Conservation (phyloP, 257 asterid genomes). For the Solanum peruvianum region DNA sequence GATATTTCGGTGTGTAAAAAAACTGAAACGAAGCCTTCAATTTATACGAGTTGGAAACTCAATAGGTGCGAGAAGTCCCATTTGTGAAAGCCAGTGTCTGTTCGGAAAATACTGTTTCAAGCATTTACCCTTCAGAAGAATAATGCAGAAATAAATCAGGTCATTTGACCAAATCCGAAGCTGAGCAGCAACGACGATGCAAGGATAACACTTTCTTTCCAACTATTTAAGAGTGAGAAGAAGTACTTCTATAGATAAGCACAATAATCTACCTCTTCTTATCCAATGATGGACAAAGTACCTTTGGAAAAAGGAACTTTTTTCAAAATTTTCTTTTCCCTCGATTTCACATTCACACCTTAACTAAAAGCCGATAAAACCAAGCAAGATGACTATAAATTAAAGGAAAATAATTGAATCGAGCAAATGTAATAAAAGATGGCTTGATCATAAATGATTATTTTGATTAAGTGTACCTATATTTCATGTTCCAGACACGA, state of each 20-base stretch:
- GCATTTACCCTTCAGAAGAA: neutral
- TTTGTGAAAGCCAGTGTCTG: neutral
- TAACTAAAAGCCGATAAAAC: neutral
- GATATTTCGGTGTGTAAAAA: neutral
- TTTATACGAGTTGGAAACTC: neutral
- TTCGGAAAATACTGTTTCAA: neutral
- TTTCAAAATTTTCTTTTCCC: neutral
- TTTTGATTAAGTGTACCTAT: constrained; percentile 29
- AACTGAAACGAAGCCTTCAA: neutral
- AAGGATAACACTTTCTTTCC: neutral
- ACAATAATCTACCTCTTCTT: neutral
- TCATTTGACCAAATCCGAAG: neutral
- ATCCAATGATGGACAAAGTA: neutral
- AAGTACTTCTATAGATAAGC: neutral
- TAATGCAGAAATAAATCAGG: neutral
- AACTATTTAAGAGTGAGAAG: neutral
- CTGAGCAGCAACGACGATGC: neutral
- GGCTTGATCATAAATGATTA: neutral
- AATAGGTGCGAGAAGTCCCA: neutral
- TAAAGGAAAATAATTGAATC: neutral
- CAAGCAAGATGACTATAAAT: neutral
- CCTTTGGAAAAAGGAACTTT: neutral
- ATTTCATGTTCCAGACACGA: constrained; percentile 80
- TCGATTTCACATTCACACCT: neutral
- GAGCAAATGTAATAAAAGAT: neutral